Evolutionary conservation across 1,284 basidiomycete species (phyloP).

Genomic region (Schizophyllum commune): DNA sequence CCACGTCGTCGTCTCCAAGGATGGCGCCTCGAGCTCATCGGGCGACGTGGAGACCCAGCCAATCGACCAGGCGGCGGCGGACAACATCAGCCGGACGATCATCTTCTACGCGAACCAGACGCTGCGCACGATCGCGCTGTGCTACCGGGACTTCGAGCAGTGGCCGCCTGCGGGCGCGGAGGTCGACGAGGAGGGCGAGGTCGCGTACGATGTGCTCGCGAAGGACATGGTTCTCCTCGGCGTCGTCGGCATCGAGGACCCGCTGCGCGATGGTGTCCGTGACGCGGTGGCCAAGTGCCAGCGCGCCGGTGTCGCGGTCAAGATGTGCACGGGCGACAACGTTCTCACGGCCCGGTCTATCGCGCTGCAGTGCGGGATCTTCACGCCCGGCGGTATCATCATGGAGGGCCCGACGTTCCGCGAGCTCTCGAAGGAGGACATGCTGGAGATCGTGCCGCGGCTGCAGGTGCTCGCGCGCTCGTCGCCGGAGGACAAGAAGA

Average conservation of each 20-base stretch:
- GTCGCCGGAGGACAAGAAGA: conserved; percentile 94
- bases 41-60: conserved; percentile 45
- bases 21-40: conserved; percentile 18
- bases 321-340: conserved; percentile 99
- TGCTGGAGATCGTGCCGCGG: conserved; percentile 59
- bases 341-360: conserved; percentile 92
- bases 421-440: conserved; percentile 45
- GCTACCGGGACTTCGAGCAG: conserved; percentile 80
- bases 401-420: conserved; percentile 91
- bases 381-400: conserved; percentile 85
- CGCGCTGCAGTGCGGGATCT: conserved; percentile 93
- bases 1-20: conserved; percentile 63
- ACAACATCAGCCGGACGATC: conserved; percentile 86
- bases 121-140: conserved; percentile 87
- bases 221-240: conserved; percentile 78
- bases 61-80: conserved; percentile 59
- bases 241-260: conserved; percentile 94
- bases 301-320: conserved; percentile 89
- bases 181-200: conserved; percentile 47
- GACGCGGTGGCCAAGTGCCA: conserved; percentile 85
- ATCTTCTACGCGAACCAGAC: conserved; percentile 97
- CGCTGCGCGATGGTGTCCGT: conserved; percentile 83
- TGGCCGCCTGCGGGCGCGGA: conserved; percentile 72
- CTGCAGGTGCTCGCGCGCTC: conserved; percentile 88
- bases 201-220: conserved; percentile 69